Evolutionary conservation across 2,329 filamentous ascomycete species (phyloP), one percentile per base, ranked within the genome.

Genomic region (Aspergillus pseudoterreus): DNA sequence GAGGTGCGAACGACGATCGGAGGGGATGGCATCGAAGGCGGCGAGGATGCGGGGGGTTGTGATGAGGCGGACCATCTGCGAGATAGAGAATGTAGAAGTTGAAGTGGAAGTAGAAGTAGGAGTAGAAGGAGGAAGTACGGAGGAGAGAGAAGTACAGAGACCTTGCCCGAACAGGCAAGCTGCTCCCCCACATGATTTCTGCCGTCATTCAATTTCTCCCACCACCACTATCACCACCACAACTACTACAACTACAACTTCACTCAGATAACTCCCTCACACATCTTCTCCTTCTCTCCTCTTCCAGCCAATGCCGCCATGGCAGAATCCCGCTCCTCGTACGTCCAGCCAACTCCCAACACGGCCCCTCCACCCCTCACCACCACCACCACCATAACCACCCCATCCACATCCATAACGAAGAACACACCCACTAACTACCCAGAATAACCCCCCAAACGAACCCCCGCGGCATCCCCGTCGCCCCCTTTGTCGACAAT

Each of bases 401-500:
- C 57, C 44, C 60, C 57, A 55, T 14, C 53, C 57, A 49, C 59
- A 60, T 19, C 19, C 19, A 19, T 19, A 57, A 38, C 47, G 61
- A 57, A 55, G 53, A 35, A 4, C 33, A 35, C n/a, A 35, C 33
- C n/a, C 6, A 38, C 35, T n/a, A 38, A 38, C 14, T n/a, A n/a
- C 4, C 15, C 35, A 38, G 14, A 57, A 57, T 58, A 57, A 66
- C 53, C 49, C 54, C 63, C 22, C 53, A 65, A 59, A 72, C 73
- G 45, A 76, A 76, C 57, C 68, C 73, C 42, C 73, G 74, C 55
- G 74, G 75, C 27, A 77, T 76, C 55, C 74, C 74, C 53, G 63
- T 66, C 21, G 75, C 74, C 38, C 74, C 75, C 43, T 77, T 76
- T 62, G 67, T 77, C 66, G 71, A 73, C 63, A 68, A 75, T 66